Percentiles rank a stretch among this genome's conserved stretches.
These are phyloP conservation scores for Acephala macrosclerotiorum DNA, from an alignment of 2,329 filamentous ascomycete species.

Conservation along the genomic window DNA sequence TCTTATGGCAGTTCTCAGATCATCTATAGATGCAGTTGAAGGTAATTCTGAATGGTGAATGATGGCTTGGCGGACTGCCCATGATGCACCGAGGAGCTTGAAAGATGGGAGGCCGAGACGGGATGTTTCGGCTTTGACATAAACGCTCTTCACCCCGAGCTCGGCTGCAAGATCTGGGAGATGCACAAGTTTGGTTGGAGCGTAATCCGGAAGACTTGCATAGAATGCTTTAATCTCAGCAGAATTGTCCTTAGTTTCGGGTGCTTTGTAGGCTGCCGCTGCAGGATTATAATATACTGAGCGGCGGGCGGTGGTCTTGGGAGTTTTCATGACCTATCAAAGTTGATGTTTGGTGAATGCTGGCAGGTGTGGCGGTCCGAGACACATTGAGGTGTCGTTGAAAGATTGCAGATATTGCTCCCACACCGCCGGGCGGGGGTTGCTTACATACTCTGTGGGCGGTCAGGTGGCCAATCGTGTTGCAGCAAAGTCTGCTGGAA, in stretches of 20 bases:
- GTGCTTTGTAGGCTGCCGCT: conserved; percentile 13
- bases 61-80: conserved; percentile 70
- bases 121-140: conserved; percentile 75
- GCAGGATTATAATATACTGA: conserved; percentile 21
- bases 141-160: conserved; percentile 63
- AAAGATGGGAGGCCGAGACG: conserved; percentile 77
- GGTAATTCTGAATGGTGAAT: conserved; percentile 52
- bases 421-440: too few species aligned
- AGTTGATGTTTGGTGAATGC: not conserved
- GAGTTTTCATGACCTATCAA: not conserved
- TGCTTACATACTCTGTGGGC: too few species aligned
- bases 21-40: conserved; percentile 13
- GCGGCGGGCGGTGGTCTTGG: not conserved
- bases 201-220: conserved; percentile 40
- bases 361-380: not conserved
- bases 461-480: too few species aligned
- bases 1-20: conserved; percentile 36
- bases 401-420: too few species aligned
- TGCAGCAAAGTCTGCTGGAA: too few species aligned
- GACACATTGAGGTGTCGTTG: not conserved
- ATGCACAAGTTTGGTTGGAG: conserved; percentile 41
- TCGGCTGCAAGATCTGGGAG: conserved; percentile 62
- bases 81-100: conserved; percentile 83
- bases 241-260: not conserved
- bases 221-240: conserved; percentile 56